Evolutionary conservation across 345 rosid species (phyloP).

Genomic region (Boechera stricta): DNA sequence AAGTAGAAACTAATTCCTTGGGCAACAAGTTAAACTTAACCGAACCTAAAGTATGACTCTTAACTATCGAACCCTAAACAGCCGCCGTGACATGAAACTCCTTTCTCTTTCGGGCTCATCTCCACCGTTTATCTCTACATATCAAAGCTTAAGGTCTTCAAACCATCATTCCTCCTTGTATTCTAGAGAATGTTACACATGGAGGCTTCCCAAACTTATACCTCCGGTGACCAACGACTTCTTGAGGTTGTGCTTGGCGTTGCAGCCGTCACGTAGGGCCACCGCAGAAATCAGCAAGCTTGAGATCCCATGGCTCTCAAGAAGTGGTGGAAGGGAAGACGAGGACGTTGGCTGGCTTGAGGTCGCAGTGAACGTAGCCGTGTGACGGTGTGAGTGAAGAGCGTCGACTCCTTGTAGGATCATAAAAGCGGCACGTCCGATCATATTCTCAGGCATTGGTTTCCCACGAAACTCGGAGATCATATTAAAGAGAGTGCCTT

Average conservation of each 20-base stretch:
- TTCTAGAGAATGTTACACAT: too few species aligned
- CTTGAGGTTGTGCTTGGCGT: too few species aligned
- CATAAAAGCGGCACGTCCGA: background rate
- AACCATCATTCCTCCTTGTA: background rate
- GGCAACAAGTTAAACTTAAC: background rate
- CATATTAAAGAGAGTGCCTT: constrained; percentile 17
- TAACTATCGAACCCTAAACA: background rate
- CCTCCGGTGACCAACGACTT: too few species aligned
- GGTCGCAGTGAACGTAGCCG: constrained; percentile 25
- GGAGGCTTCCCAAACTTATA: too few species aligned
- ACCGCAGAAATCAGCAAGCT: constrained; percentile 12
- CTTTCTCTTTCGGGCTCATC: background rate
- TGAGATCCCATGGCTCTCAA: constrained; percentile 24
- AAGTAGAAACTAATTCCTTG: background rate
- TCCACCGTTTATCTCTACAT: too few species aligned
- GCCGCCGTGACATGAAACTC: background rate
- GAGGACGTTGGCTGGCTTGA: constrained; percentile 28
- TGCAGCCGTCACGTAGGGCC: too few species aligned
- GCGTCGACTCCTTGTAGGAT: constrained; percentile 27
- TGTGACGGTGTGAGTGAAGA: constrained; percentile 18
- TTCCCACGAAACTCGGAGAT: constrained; percentile 3
- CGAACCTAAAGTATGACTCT: background rate
- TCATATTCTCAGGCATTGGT: background rate
- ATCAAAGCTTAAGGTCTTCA: background rate
- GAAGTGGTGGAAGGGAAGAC: background rate